Percentiles rank a stretch among this genome's conserved stretches.
These are phyloP conservation scores for Hypoxylon sp. DNA, from an alignment of 2,329 filamentous ascomycete species.

Conservation along the genomic window DNA sequence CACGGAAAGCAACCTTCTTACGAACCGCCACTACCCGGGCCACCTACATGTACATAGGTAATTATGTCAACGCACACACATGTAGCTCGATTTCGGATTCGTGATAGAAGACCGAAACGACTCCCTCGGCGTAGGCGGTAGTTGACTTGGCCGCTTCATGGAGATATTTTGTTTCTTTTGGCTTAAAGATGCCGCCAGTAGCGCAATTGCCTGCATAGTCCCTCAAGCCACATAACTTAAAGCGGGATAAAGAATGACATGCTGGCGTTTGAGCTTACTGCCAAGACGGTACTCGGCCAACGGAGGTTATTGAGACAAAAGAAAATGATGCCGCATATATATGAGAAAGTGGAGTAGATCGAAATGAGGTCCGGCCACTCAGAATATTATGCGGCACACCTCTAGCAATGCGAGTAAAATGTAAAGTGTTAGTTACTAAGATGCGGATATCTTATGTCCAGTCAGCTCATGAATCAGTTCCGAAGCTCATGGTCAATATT, in stretches of 20 bases:
- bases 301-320: not conserved
- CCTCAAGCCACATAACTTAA: not conserved
- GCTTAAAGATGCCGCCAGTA: not conserved
- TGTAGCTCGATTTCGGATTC: slow-evolving; percentile 3
- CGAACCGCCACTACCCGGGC: slow-evolving; percentile 7
- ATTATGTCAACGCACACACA: slow-evolving; percentile 1
- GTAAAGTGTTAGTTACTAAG: not conserved
- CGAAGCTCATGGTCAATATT: not conserved
- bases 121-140: slow-evolving; percentile 3
- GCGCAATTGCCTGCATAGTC: not conserved
- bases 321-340: not conserved
- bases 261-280: not conserved
- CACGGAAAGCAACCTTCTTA: not conserved
- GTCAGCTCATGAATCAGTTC: not conserved
- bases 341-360: not conserved
- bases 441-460: not conserved
- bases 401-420: not conserved
- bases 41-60: slow-evolving; percentile 1
- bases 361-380: not conserved
- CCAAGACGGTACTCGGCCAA: not conserved
- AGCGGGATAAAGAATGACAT: not conserved
- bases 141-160: slow-evolving; percentile 10
- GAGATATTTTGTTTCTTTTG: not conserved
- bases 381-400: not conserved
- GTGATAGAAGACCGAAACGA: slow-evolving; percentile 5